Evolutionary conservation across 176 grass and related monocot genomes (phyloP).

Genomic region (Otatea glauca): DNA sequence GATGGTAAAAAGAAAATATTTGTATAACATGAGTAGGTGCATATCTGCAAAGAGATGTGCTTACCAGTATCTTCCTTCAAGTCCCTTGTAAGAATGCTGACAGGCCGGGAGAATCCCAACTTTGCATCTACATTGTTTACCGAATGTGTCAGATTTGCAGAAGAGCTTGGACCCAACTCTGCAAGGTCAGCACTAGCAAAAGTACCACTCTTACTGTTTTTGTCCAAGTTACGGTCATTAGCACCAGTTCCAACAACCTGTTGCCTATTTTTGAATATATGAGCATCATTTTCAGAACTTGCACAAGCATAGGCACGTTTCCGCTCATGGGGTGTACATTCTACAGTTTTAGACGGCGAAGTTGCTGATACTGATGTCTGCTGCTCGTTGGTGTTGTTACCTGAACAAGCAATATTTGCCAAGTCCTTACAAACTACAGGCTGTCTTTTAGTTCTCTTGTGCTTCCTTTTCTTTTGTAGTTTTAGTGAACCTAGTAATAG

Average conservation of each 20-base stretch:
- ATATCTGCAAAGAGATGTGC: constrained; percentile 1
- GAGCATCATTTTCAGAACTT: constrained; percentile 19
- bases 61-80: constrained; percentile 65
- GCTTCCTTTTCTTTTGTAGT: constrained; percentile 55
- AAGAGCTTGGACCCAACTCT: constrained; percentile 26
- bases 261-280: not conserved
- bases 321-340: constrained; percentile 21
- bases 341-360: not conserved
- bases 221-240: constrained; percentile 8
- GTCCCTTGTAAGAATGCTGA: constrained; percentile 57
- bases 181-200: not conserved
- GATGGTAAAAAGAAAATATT: not conserved
- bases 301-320: constrained; percentile 30
- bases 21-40: not conserved
- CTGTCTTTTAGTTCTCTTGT: constrained; percentile 54
- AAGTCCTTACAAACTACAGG: constrained; percentile 32
- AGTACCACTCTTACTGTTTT: not conserved
- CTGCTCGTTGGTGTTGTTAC: constrained; percentile 42
- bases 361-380: constrained; percentile 58
- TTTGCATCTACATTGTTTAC: constrained; percentile 33
- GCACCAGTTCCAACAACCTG: not conserved
- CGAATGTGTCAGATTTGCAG: constrained; percentile 2
- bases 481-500: constrained; percentile 61
- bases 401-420: constrained; percentile 34
- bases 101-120: constrained; percentile 20